Percentiles rank a stretch among this genome's conserved stretches.
Evolutionary conservation across 768 basidiomycete genomes (phyloP).

Genomic region (Epithele typhae): DNA sequence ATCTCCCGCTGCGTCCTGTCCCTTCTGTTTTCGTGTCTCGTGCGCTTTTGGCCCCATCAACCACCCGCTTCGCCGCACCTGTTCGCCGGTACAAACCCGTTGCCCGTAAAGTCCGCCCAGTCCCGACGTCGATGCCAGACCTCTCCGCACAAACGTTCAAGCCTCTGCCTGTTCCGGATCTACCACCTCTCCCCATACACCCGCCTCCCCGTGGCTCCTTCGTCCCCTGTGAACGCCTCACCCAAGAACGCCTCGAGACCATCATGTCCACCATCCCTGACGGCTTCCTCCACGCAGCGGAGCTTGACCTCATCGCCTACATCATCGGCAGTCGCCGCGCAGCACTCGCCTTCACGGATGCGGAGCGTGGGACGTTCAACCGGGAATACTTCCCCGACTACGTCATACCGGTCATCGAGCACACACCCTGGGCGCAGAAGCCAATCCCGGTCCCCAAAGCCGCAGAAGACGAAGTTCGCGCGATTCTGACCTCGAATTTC

Average conservation of each 20-base stretch:
- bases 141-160: too few species aligned
- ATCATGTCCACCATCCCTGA: constrained; percentile 26
- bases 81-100: too few species aligned
- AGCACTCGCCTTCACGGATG: constrained; percentile 20
- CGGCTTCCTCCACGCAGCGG: constrained; percentile 26
- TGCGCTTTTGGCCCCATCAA: too few species aligned
- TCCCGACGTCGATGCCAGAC: too few species aligned
- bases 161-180: too few species aligned
- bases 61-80: too few species aligned
- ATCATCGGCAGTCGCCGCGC: constrained; percentile 12
- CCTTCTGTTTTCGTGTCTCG: too few species aligned
- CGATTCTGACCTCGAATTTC: constrained; percentile 31
- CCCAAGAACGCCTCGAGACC: constrained; percentile 20
- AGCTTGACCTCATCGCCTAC: constrained; percentile 21
- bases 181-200: constrained; percentile 24
- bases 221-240: constrained; percentile 16
- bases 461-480: constrained; percentile 26
- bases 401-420: constrained; percentile 29
- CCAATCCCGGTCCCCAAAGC: constrained; percentile 35
- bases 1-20: too few species aligned
- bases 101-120: too few species aligned
- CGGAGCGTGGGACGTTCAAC: constrained; percentile 17
- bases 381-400: constrained; percentile 24
- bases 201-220: constrained; percentile 37
- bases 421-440: constrained; percentile 31